Percentiles rank a stretch among this genome's conserved stretches.
Evolutionary conservation across 805 yeast genomes (phyloP).

Genomic region (Suhomyces xylopsoci): DNA sequence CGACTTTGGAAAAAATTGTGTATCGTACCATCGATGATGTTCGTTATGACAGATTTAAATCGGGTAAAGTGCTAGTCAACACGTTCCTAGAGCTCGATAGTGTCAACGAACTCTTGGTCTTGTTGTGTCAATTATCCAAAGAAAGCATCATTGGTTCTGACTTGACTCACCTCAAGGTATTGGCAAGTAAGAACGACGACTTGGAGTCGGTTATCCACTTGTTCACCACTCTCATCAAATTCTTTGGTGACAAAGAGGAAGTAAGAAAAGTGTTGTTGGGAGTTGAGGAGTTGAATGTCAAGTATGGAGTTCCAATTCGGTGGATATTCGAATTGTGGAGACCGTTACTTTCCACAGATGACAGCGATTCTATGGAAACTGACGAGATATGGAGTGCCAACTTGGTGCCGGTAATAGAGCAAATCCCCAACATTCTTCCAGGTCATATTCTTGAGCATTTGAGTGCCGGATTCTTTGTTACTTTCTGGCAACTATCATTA

Average conservation of each 20-base stretch:
- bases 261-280: conserved; percentile 38
- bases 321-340: conserved; percentile 87
- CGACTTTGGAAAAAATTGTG: conserved; percentile 52
- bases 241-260: conserved; percentile 38
- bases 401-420: conserved; percentile 1
- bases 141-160: conserved; percentile 33
- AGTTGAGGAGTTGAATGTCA: conserved; percentile 36
- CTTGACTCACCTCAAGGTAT: conserved; percentile 59
- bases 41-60: conserved; percentile 44
- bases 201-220: conserved; percentile 63
- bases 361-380: not conserved
- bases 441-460: conserved; percentile 24
- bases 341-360: conserved; percentile 23
- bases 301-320: conserved; percentile 46
- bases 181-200: conserved; percentile 73
- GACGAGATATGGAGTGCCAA: conserved; percentile 2
- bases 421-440: conserved; percentile 7
- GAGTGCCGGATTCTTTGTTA: conserved; percentile 44
- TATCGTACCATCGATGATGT: conserved; percentile 58
- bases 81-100: conserved; percentile 42
- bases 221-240: conserved; percentile 55
- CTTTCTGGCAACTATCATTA: conserved; percentile 72
- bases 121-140: conserved; percentile 51
- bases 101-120: conserved; percentile 62
- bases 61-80: conserved; percentile 51